Conservation (phyloP, 306 rosid species). For the Citrullus mucosospermus region DNA sequence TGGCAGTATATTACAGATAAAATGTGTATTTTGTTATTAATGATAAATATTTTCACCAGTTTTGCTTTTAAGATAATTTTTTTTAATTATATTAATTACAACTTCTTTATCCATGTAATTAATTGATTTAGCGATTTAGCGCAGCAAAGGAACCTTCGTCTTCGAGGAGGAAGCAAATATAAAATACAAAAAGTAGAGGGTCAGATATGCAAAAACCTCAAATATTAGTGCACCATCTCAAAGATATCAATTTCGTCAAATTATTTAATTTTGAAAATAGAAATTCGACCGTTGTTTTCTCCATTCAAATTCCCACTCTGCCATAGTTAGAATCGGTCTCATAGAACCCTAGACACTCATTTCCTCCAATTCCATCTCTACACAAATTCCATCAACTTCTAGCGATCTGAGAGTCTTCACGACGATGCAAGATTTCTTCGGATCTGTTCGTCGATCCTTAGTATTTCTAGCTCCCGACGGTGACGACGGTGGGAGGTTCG, state of each 20-base stretch:
- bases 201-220: background rate
- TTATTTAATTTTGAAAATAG: conserved; percentile 3
- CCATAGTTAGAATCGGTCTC: background rate
- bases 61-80: too few species aligned
- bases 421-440: conserved; percentile 62
- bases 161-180: background rate
- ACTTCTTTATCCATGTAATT: too few species aligned
- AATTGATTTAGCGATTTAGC: too few species aligned
- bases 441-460: conserved; percentile 75
- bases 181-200: background rate
- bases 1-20: too few species aligned
- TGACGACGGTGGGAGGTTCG: conserved; percentile 36
- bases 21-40: too few species aligned
- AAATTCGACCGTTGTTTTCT: conserved; percentile 4
- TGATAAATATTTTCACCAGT: too few species aligned
- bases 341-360: conserved; percentile 2
- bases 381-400: background rate
- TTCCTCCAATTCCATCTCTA: background rate
- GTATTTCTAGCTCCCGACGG: conserved; percentile 32
- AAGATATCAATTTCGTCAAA: background rate
- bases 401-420: background rate
- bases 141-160: background rate
- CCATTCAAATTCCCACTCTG: conserved; percentile 2
- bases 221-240: background rate
- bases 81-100: too few species aligned